phyloP scores from a whole-genome alignment of 2,329 filamentous ascomycete genomes.

The Metarhizium rileyi region DNA sequence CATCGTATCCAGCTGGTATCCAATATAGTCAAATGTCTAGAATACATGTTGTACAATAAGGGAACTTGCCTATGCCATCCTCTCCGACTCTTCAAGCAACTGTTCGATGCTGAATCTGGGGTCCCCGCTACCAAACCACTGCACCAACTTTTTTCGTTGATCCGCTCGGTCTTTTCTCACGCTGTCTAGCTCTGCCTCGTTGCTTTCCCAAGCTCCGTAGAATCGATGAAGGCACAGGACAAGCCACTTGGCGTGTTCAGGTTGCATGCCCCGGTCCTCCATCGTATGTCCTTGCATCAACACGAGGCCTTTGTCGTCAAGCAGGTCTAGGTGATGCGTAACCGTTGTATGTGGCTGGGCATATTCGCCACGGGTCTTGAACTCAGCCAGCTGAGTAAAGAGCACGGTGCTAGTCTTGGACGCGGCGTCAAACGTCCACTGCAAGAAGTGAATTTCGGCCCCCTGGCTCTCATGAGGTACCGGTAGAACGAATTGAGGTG shows the following conservation, averaged over 20 bases:
- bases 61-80: conserved; percentile 40
- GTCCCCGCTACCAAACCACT: conserved; percentile 76
- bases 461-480: conserved; percentile 59
- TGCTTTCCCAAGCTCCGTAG: conserved; percentile 58
- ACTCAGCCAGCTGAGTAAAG: conserved; percentile 90
- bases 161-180: conserved; percentile 45
- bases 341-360: conserved; percentile 88
- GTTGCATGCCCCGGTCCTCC: conserved; percentile 63
- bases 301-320: conserved; percentile 64
- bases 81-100: conserved; percentile 83
- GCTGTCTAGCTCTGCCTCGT: conserved; percentile 22
- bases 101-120: conserved; percentile 71
- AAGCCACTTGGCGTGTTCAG: conserved; percentile 80
- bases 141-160: conserved; percentile 60
- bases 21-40: background rate
- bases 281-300: conserved; percentile 77
- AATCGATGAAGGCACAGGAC: conserved; percentile 92
- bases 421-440: conserved; percentile 79
- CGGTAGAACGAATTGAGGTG: conserved; percentile 87
- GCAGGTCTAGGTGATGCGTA: conserved; percentile 81
- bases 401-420: conserved; percentile 64
- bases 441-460: conserved; percentile 90
- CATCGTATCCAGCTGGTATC: background rate
- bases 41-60: background rate
- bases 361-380: conserved; percentile 81